phyloP scores from a whole-genome alignment of 768 basidiomycete species.

The Panaeolus cyanescens region DNA sequence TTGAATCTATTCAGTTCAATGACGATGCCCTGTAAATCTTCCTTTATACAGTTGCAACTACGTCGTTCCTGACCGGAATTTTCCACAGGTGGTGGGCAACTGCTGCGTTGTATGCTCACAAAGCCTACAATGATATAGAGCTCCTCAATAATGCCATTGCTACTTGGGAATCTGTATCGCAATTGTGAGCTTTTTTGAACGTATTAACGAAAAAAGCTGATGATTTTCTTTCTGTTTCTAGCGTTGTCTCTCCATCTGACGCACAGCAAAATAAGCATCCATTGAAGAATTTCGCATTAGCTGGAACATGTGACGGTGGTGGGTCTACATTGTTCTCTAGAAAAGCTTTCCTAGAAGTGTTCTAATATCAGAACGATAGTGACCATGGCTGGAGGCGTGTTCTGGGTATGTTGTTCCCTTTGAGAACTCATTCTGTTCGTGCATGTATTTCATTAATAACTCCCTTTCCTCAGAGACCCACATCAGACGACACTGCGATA shows the following conservation, averaged over 20 bases:
- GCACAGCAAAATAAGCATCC: constrained; percentile 38
- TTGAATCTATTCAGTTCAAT: constrained; percentile 34
- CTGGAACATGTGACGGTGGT: constrained; percentile 47
- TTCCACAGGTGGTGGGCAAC: constrained; percentile 51
- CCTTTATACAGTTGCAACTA: not conserved
- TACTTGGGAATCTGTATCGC: constrained; percentile 50
- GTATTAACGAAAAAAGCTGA: not conserved
- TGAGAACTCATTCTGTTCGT: not conserved
- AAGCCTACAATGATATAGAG: constrained; percentile 45
- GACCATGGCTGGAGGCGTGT: constrained; percentile 57
- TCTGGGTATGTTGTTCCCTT: constrained; percentile 40
- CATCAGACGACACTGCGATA: constrained; percentile 38
- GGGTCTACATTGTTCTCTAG: constrained; percentile 13
- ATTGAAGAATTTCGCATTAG: constrained; percentile 41
- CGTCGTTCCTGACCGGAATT: not conserved
- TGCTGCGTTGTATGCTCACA: constrained; percentile 50
- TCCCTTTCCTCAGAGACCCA: constrained; percentile 39
- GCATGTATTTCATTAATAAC: not conserved
- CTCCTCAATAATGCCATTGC: constrained; percentile 44
- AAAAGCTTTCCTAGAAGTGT: not conserved
- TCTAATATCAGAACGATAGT: constrained; percentile 20
- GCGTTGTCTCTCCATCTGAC: constrained; percentile 43
- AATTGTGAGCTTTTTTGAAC: constrained; percentile 41
- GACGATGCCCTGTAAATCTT: constrained; percentile 46
- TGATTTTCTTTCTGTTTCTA: constrained; percentile 13